phyloP scores from a whole-genome alignment of 805 yeast species.

The Saccharomycopsis synnaedendra region DNA sequence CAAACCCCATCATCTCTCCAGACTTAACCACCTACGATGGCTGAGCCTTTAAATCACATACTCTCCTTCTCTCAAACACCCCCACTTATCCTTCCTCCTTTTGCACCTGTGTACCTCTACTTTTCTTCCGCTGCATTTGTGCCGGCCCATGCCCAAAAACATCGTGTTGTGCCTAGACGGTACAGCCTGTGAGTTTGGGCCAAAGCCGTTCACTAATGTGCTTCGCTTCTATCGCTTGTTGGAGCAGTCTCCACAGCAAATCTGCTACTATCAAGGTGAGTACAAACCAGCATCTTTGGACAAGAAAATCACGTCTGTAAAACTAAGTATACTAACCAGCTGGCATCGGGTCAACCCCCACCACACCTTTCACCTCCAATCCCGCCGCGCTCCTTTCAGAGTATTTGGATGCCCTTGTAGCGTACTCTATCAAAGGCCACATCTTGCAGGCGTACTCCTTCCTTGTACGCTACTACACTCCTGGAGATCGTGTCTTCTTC shows the following conservation, averaged over 20 bases:
- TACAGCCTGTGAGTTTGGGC: constrained; percentile 47
- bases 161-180: constrained; percentile 54
- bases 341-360: constrained; percentile 48
- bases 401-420: constrained; percentile 35
- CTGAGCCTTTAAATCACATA: too few relatives aligned
- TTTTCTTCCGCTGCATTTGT: not conserved
- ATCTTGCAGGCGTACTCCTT: constrained; percentile 46
- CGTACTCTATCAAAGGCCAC: constrained; percentile 43
- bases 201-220: constrained; percentile 42
- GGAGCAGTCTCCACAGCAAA: constrained; percentile 33
- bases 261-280: constrained; percentile 49
- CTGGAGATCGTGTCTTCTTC: constrained; percentile 41
- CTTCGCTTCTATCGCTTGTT: constrained; percentile 40
- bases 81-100: too few relatives aligned
- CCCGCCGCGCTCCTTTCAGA: constrained; percentile 16
- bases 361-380: constrained; percentile 25
- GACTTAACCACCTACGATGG: too few relatives aligned
- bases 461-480: constrained; percentile 35
- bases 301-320: not conserved
- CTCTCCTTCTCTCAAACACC: too few relatives aligned
- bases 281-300: constrained; percentile 13
- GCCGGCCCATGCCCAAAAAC: constrained; percentile 25
- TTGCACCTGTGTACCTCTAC: too few relatives aligned
- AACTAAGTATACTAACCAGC: constrained; percentile 21
- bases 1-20: too few relatives aligned